Percentiles rank a stretch among this genome's conserved stretches.
phyloP scores from a whole-genome alignment of 495 filamentous ascomycete species.

The Penicillium herquei region DNA sequence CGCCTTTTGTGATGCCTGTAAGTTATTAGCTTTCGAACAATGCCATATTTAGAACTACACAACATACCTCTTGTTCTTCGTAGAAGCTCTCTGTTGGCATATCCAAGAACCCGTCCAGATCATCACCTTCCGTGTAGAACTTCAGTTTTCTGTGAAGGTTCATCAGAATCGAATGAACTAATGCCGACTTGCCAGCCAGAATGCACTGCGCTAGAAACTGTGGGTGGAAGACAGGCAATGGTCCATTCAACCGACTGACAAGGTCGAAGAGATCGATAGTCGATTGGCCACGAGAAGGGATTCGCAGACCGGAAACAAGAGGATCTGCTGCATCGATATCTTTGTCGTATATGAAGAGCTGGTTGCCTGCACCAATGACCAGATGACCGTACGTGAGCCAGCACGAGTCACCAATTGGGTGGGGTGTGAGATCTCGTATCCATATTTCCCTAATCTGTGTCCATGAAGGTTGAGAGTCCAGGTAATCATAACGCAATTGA shows the following conservation, averaged over 20 bases:
- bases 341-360: slow-evolving; percentile 84
- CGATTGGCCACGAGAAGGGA: slow-evolving; percentile 52
- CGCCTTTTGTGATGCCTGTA: slow-evolving; percentile 35
- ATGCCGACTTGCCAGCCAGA: slow-evolving; percentile 67
- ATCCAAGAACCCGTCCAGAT: slow-evolving; percentile 75
- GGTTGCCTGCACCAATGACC: slow-evolving; percentile 86
- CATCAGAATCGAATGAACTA: slow-evolving; percentile 74
- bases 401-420: slow-evolving; percentile 88
- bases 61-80: slow-evolving; percentile 44
- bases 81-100: slow-evolving; percentile 74
- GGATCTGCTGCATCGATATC: slow-evolving; percentile 62
- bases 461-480: slow-evolving; percentile 89
- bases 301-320: slow-evolving; percentile 61
- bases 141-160: slow-evolving; percentile 76
- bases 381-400: slow-evolving; percentile 85
- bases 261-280: slow-evolving; percentile 72
- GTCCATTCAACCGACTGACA: slow-evolving; percentile 79
- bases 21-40: slow-evolving; percentile 23
- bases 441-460: slow-evolving; percentile 77
- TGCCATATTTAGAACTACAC: not conserved
- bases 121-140: slow-evolving; percentile 79
- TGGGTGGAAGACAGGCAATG: slow-evolving; percentile 89
- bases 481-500: slow-evolving; percentile 91
- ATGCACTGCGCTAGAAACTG: slow-evolving; percentile 90
- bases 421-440: slow-evolving; percentile 79